Percentiles rank a stretch among this genome's conserved stretches.
Evolutionary conservation across 345 rosid species (phyloP).

Genomic region (Eucalyptus leucophloia): DNA sequence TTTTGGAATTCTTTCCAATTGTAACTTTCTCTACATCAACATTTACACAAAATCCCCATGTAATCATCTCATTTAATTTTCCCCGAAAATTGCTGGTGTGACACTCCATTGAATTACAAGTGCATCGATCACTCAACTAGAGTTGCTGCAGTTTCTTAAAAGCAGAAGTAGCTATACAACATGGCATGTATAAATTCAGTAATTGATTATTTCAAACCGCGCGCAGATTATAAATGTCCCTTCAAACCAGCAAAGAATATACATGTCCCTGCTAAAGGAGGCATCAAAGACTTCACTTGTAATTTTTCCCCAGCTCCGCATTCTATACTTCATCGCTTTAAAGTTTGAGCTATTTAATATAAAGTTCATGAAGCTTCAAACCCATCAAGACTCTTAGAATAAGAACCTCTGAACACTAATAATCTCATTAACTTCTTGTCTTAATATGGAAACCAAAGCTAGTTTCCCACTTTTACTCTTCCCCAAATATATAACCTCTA

Average conservation of each 20-base stretch:
- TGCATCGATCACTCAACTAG: neutral
- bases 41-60: rapidly evolving
- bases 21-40: no score
- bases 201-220: neutral
- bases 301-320: neutral
- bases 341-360: neutral
- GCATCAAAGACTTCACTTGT: neutral
- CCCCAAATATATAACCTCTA: neutral
- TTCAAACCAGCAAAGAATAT: neutral
- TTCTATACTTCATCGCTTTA: neutral
- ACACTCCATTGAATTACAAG: rapidly evolving
- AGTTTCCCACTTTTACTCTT: neutral
- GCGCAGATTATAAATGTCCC: neutral
- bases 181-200: neutral
- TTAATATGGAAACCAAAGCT: neutral
- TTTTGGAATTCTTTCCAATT: no score
- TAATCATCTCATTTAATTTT: neutral
- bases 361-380: neutral
- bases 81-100: rapidly evolving
- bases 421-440: neutral
- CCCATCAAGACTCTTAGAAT: neutral
- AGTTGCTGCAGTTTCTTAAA: neutral
- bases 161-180: neutral
- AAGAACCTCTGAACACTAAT: neutral
- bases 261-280: neutral